phyloP scores from a whole-genome alignment of 768 basidiomycete species.

The Kwoniella newhampshirensis region DNA sequence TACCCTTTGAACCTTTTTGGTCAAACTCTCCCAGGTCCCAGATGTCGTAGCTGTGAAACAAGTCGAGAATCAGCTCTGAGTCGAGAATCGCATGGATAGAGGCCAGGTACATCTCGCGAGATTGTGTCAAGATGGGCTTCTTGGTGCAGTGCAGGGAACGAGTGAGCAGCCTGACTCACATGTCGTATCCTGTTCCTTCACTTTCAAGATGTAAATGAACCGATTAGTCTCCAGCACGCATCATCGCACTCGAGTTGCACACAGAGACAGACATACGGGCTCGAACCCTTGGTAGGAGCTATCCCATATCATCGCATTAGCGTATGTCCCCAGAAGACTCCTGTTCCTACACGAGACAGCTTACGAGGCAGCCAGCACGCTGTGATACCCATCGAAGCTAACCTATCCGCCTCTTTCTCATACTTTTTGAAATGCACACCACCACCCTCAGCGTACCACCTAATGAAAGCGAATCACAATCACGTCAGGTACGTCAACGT shows the following conservation, averaged over 20 bases:
- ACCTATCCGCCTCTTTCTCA: conserved; percentile 35
- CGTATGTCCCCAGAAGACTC: not conserved
- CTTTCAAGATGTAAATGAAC: conserved; percentile 6
- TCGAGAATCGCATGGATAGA: no score
- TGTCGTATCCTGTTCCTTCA: conserved; percentile 54
- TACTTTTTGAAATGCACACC: conserved; percentile 54
- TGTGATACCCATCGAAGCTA: conserved; percentile 54
- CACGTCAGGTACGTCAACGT: no score
- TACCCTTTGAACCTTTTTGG: conserved; percentile 55
- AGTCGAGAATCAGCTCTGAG: not conserved
- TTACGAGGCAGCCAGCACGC: conserved; percentile 55
- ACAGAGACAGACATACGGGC: conserved; percentile 27
- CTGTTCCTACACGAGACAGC: conserved; percentile 9
- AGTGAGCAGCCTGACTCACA: no score
- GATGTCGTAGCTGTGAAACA: conserved; percentile 40
- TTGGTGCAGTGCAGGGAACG: no score
- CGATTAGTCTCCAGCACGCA: not conserved
- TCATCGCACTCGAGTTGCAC: no score
- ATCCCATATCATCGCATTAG: not conserved
- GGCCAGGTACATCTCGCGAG: no score
- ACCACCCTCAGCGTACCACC: conserved; percentile 37
- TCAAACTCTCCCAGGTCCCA: conserved; percentile 55
- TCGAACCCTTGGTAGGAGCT: conserved; percentile 52
- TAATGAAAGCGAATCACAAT: not conserved
- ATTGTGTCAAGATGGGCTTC: not conserved